Base-by-base conservation (phyloP, 345 rosid genomes). In the Pistacia vera region DNA sequence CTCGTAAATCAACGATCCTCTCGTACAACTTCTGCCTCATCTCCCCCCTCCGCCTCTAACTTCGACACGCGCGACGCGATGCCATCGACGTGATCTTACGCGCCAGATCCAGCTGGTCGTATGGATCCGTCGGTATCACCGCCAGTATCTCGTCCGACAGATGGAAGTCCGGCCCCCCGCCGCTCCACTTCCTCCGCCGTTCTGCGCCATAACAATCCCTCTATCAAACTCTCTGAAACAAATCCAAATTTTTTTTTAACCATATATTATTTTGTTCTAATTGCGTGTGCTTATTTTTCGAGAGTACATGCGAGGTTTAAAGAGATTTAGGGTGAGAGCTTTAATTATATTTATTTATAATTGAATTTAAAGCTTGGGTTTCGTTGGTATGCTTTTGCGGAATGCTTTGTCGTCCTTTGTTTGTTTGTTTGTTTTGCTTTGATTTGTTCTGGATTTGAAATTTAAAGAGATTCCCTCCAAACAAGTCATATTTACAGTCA, bases 41-140 rank as follows among this genome's bases (percentile, higher is more conserved):
- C 70, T 74, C 83, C 44, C 84, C 86, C 41, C 73, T 93, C 97
- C 25, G 89, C 83, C 84, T 93, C 98, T 74, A 95, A 90, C 61
- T 77, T 87, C 55, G 98, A 90, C 64, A 95, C 97, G 70, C 99
- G 90, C 11, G 98, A 91, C 59, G 98, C 94, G 52, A 95, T 92
- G 99, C 99, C 93, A 93, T 86, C 72, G 99, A 92, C 13, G 98
- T 95, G 79, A 93, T 95, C 90, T 92, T 93, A 72, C 98, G 91
- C 11, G 99, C 98, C 79, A 95, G 93, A 88, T 95, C 98, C 82
- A 95, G 88, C 82, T 93, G 96, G 33, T 95, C 98, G 81, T 89
- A 93, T 12, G 98, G 96, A 59, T 95, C 97, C 41, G 94, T 74
- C 17, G 99, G 98, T 22, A 95, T 92, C 68, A 92, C 91, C 13